Percentiles rank a stretch among this genome's conserved stretches.
Evolutionary conservation across 1,284 basidiomycete species (phyloP).

Genomic region (Apiotrichum veenhuisii): DNA sequence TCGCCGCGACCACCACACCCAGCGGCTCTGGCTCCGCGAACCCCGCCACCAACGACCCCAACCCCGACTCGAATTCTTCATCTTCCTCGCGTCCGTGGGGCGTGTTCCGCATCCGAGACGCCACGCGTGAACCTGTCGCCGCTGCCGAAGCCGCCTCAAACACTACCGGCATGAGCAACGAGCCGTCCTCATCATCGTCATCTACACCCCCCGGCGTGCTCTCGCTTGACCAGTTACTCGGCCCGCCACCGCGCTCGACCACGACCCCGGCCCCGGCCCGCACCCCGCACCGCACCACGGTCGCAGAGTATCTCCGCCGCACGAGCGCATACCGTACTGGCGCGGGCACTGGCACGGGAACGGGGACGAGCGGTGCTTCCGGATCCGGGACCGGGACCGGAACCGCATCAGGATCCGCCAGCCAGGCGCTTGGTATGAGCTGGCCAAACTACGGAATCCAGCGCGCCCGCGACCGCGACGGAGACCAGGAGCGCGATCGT

Average conservation of each 20-base stretch:
- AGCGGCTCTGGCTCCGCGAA: no score
- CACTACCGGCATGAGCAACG: neutral
- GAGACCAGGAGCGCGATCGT: neutral
- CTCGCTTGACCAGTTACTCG: constrained; percentile 5
- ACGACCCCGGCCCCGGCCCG: neutral
- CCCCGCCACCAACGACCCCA: no score
- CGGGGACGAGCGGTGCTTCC: neutral
- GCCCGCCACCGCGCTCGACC: neutral
- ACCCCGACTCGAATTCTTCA: no score
- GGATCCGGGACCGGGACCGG: no score
- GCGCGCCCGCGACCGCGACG: neutral
- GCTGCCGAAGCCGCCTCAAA: no score
- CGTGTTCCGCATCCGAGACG: no score
- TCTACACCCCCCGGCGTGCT: neutral
- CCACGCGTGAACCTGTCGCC: no score
- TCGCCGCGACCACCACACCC: neutral
- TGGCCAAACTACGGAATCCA: constrained; percentile 9
- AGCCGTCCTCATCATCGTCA: neutral
- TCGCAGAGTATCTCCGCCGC: neutral
- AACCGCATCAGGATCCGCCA: neutral
- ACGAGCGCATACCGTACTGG: neutral
- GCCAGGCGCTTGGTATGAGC: constrained; percentile 5
- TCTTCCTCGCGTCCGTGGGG: neutral
- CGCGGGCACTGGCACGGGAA: no score
- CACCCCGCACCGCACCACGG: neutral